Evolutionary conservation across 306 rosid genomes (phyloP), one percentile per base, ranked within the genome.

Genomic region (Acacia melanoxylon): DNA sequence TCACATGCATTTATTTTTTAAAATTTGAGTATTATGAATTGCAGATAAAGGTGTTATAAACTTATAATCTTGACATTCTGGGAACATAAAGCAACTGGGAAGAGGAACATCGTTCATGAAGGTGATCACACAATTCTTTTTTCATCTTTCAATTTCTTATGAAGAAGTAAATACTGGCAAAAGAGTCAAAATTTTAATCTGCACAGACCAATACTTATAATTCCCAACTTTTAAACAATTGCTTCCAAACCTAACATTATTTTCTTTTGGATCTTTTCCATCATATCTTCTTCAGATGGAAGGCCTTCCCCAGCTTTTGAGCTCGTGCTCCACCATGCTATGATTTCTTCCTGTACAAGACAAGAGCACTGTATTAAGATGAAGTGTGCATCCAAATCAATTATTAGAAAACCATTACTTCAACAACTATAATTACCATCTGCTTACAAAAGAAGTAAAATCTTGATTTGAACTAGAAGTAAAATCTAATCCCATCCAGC

Each of bases 271-370:
- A 89, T 78, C 85, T 87, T 92, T 61, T 79, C 82, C 77, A 66
- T 78, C 74, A 95, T 82, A 69, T 92, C 93, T 77, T 84, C 91
- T 82, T 86, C 90, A 20, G 91, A 82, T 12, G 93, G 91, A 86
- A 86, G 70, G 80, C 69, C 85, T 82, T 75, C 78, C 52, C 87
- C 81, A 37, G 85, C 84, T 81, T 78, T 87, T 58, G 91, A 71
- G 83, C 81, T 78, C 62, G 86, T 81, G 42, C 80, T 80, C 99
- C 94, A 93, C 98, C 99, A 95, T 70, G 93, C 94, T 89, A 81
- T 85, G 82, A 95, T 90, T 89, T 95, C 98, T 75, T 95, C 98
- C 99, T 95, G 92, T 86, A 76, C 81, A 63, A 49, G 42, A 70
- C 13, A 85, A 68, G 20, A 56, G 66, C 58, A 72, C 73, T 56